Conservation (phyloP, 805 yeast genomes). For the Candida cerambycidarum region DNA sequence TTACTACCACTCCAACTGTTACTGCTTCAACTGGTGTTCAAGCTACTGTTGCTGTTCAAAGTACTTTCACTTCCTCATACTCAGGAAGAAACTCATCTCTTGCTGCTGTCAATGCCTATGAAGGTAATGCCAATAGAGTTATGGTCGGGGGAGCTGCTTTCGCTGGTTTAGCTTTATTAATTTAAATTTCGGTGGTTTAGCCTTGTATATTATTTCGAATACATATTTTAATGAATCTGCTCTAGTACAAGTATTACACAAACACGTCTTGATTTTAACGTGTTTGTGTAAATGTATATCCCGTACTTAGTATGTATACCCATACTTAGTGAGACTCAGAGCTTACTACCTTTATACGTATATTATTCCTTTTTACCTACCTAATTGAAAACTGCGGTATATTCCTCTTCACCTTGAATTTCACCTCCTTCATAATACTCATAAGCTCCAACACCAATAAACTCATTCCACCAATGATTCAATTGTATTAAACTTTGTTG, state of each 20-base stretch:
- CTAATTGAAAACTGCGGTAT: conserved; percentile 11
- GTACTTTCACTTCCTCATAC: conserved; percentile 38
- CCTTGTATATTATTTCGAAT: conserved; percentile 6
- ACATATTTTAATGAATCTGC: not conserved
- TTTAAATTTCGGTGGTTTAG: conserved; percentile 19
- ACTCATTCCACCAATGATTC: conserved; percentile 66
- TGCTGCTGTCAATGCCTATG: conserved; percentile 26
- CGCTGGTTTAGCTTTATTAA: conserved; percentile 41
- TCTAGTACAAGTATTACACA: no score
- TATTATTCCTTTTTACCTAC: no score
- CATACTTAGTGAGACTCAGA: no score
- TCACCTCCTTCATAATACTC: conserved; percentile 17
- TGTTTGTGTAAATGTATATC: no score
- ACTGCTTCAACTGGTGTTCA: conserved; percentile 48
- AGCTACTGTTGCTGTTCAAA: conserved; percentile 38
- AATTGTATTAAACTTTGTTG: conserved; percentile 48
- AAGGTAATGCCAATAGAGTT: conserved; percentile 32
- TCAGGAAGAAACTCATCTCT: conserved; percentile 16
- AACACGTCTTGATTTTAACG: no score
- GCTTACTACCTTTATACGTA: no score
- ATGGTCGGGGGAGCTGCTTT: conserved; percentile 32
- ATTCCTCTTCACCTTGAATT: conserved; percentile 15
- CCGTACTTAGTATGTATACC: no score
- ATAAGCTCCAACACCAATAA: conserved; percentile 50
- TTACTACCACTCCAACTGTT: conserved; percentile 50